Conservation (phyloP, 257 asterid genomes). For the Penstemon davidsonii region DNA sequence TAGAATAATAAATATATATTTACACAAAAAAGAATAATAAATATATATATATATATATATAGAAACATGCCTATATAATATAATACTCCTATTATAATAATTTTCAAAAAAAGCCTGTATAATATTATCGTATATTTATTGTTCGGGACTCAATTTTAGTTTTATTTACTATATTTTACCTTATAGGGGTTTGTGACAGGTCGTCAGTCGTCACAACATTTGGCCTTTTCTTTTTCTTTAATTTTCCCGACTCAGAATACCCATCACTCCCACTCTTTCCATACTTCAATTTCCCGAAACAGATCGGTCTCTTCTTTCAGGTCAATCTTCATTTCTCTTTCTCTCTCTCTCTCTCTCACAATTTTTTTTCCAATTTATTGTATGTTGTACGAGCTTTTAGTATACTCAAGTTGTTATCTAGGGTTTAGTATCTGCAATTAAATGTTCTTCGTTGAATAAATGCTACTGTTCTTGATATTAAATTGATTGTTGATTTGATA, state of each 20-base stretch:
- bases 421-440: background rate
- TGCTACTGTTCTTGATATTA: background rate
- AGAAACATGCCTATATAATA: too few relatives aligned
- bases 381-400: slow-evolving; percentile 13
- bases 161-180: too few relatives aligned
- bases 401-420: background rate
- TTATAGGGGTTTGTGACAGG: too few relatives aligned
- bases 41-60: too few relatives aligned
- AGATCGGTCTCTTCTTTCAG: slow-evolving; percentile 32
- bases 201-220: background rate
- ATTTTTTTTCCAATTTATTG: slow-evolving; percentile 14
- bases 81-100: too few relatives aligned
- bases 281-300: slow-evolving; percentile 20
- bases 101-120: too few relatives aligned
- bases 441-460: background rate
- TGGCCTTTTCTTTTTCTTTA: background rate
- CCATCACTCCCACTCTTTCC: background rate
- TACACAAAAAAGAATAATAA: too few relatives aligned
- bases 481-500: background rate
- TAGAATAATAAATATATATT: too few relatives aligned
- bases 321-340: slow-evolving; percentile 20
- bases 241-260: background rate
- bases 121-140: too few relatives aligned
- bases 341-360: background rate
- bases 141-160: too few relatives aligned